Evolutionary conservation across 2,329 filamentous ascomycete genomes (phyloP).

Genomic region (Sclerotinia borealis): DNA sequence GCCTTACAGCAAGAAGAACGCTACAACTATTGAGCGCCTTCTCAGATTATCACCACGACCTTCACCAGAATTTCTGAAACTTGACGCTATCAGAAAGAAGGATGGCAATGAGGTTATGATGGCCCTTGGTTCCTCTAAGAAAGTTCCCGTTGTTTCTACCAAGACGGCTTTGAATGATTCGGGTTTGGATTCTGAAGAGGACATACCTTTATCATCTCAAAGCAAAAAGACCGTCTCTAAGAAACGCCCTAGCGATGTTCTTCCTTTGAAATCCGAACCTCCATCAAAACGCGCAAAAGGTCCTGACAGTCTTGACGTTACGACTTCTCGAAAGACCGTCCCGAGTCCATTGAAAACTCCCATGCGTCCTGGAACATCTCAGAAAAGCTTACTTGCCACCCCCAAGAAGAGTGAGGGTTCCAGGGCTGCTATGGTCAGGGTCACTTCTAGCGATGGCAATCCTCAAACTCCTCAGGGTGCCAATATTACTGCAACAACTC

Average conservation of each 20-base stretch:
- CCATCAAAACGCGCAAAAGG: slow-evolving; percentile 34
- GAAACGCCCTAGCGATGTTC: slow-evolving; percentile 25
- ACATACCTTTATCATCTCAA: slow-evolving; percentile 8
- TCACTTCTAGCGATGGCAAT: slow-evolving; percentile 37
- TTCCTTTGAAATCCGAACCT: slow-evolving; percentile 25
- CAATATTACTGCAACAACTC: slow-evolving; percentile 27
- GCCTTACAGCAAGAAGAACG: slow-evolving; percentile 27
- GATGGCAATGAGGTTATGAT: slow-evolving; percentile 15
- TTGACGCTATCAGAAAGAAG: slow-evolving; percentile 14
- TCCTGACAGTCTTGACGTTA: slow-evolving; percentile 26
- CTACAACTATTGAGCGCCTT: slow-evolving; percentile 27
- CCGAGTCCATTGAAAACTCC: slow-evolving; percentile 33
- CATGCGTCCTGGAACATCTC: slow-evolving; percentile 21
- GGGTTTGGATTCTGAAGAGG: slow-evolving; percentile 23
- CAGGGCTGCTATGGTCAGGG: slow-evolving; percentile 35
- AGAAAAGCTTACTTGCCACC: slow-evolving; percentile 33
- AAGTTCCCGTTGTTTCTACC: neutral
- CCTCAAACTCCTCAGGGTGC: slow-evolving; percentile 34
- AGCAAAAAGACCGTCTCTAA: slow-evolving; percentile 13
- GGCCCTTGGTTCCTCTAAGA: slow-evolving; percentile 1
- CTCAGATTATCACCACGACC: slow-evolving; percentile 21
- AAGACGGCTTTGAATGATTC: neutral
- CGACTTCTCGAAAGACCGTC: slow-evolving; percentile 34
- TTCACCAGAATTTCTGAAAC: slow-evolving; percentile 13
- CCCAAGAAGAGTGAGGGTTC: slow-evolving; percentile 37